Evolutionary conservation across 1,284 basidiomycete genomes (phyloP).

Genomic region (Microbotryum violaceum): DNA sequence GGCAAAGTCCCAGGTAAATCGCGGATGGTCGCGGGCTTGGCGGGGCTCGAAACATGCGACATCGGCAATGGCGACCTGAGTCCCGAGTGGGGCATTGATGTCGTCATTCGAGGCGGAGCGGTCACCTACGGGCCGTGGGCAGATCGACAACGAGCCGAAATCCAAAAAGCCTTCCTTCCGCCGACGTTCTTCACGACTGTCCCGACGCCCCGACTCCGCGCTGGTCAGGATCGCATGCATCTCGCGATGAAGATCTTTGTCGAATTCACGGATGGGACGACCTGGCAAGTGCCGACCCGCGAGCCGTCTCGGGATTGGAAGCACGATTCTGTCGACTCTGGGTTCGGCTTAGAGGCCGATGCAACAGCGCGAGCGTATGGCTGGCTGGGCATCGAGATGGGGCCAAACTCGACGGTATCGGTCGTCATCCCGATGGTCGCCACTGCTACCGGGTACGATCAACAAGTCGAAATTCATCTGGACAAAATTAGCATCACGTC

Average conservation of each 20-base stretch:
- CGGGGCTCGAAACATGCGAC: conserved; percentile 47
- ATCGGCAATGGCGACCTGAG: conserved; percentile 75
- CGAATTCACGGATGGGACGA: conserved; percentile 66
- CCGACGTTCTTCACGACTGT: conserved; percentile 60
- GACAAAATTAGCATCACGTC: conserved; percentile 68
- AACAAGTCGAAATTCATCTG: conserved; percentile 70
- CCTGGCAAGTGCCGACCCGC: conserved; percentile 71
- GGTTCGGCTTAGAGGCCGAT: conserved; percentile 30
- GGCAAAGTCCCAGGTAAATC: conserved; percentile 34
- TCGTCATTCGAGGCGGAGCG: conserved; percentile 64
- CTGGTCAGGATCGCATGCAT: conserved; percentile 74
- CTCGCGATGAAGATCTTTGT: conserved; percentile 68
- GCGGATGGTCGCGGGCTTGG: conserved; percentile 27
- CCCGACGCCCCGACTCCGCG: conserved; percentile 52
- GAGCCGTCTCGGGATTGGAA: conserved; percentile 80
- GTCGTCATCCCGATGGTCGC: conserved; percentile 76
- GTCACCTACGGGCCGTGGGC: conserved; percentile 89
- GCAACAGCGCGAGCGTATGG: conserved; percentile 54
- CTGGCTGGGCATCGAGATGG: conserved; percentile 64
- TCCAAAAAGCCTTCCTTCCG: conserved; percentile 77
- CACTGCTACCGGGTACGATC: conserved; percentile 62
- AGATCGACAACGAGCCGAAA: conserved; percentile 70
- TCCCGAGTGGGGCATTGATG: conserved; percentile 86
- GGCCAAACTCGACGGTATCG: conserved; percentile 70
- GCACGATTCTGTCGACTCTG: conserved; percentile 57